Conservation (phyloP, 202 grass and related monocot species). For the Panicum virgatum region DNA sequence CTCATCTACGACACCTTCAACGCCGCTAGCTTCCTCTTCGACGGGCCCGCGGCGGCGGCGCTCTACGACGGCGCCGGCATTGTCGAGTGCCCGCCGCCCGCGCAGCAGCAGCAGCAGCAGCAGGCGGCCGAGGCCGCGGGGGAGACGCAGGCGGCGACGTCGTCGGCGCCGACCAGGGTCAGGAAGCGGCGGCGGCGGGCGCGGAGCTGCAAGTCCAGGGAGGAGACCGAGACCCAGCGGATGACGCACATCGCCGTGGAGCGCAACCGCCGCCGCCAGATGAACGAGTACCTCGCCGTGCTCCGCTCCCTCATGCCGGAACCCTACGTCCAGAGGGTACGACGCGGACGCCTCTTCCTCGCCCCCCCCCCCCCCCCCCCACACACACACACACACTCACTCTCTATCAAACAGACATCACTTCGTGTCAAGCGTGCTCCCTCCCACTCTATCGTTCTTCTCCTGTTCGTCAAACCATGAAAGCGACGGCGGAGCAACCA, state of each 20-base stretch:
- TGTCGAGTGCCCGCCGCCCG: not conserved
- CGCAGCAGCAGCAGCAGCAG: not conserved
- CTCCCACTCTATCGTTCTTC: not conserved
- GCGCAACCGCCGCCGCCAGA: constrained; percentile 72
- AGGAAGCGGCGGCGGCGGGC: constrained; percentile 60
- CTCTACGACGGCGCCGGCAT: constrained; percentile 36
- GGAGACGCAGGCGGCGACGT: not conserved
- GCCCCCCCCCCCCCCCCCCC: no score
- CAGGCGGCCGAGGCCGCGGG: not conserved
- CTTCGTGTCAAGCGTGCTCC: constrained; percentile 16
- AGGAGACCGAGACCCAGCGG: constrained; percentile 64
- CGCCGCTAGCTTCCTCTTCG: constrained; percentile 47
- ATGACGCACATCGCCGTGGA: constrained; percentile 79
- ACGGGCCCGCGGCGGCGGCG: constrained; percentile 11
- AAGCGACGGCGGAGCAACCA: constrained; percentile 44
- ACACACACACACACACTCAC: no score
- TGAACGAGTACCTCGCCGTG: constrained; percentile 67
- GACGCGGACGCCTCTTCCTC: not conserved
- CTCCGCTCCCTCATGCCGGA: constrained; percentile 68
- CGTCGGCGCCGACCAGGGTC: constrained; percentile 9
- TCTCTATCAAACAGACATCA: constrained; percentile 10
- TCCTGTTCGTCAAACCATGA: constrained; percentile 26
- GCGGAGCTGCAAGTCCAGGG: constrained; percentile 54
- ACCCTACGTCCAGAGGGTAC: constrained; percentile 59
- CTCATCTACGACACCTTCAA: constrained; percentile 59